A percentile compares a stretch with the other conserved stretches of the same genome.
Evolutionary conservation across 2,329 filamentous ascomycete species (phyloP).

Genomic region (Leptographium galeiforme): DNA sequence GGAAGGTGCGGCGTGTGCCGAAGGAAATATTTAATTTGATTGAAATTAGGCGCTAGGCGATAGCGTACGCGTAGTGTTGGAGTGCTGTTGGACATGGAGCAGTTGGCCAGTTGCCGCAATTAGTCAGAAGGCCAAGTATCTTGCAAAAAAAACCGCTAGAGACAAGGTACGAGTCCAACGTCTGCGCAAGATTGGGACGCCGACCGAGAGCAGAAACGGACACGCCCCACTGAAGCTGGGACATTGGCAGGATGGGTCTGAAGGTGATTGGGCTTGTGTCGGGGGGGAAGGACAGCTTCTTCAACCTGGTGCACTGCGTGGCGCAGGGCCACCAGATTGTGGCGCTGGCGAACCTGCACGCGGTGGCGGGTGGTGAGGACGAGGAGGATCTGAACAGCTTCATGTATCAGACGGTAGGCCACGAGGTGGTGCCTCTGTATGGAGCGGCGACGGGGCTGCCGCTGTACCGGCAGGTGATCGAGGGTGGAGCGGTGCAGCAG

Average conservation of each 20-base stretch:
- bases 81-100: too few species aligned
- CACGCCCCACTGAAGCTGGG: too few species aligned
- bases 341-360: slow-evolving; percentile 80
- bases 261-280: slow-evolving; percentile 89
- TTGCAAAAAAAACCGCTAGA: too few species aligned
- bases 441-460: slow-evolving; percentile 65
- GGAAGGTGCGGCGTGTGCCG: too few species aligned
- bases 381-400: slow-evolving; percentile 74
- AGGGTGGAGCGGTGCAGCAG: slow-evolving; percentile 56
- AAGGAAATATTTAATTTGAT: too few species aligned
- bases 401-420: slow-evolving; percentile 98
- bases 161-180: too few species aligned
- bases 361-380: slow-evolving; percentile 18
- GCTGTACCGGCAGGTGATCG: slow-evolving; percentile 68
- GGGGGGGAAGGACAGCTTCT: slow-evolving; percentile 95
- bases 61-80: too few species aligned
- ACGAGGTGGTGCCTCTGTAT: slow-evolving; percentile 76
- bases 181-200: not conserved
- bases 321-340: slow-evolving; percentile 74
- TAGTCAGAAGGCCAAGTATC: too few species aligned
- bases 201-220: too few species aligned
- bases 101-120: too few species aligned
- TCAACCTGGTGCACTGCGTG: slow-evolving; percentile 79
- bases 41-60: too few species aligned
- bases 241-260: slow-evolving; percentile 19